These are phyloP conservation scores for Boletus speciosus DNA, from an alignment of 768 basidiomycete species.

Conservation along the genomic window DNA sequence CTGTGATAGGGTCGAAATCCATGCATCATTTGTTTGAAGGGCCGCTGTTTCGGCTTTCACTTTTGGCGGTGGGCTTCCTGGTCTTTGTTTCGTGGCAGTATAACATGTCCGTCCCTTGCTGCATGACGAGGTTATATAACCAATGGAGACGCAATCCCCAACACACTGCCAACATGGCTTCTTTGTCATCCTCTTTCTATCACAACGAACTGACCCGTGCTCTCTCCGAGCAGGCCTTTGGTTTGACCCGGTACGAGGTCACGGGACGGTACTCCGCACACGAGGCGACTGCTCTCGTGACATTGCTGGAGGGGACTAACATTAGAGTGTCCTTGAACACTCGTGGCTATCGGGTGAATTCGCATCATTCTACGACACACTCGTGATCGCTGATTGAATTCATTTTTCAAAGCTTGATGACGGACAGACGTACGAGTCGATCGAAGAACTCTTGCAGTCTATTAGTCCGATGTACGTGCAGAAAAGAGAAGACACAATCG, in stretches of 20 bases:
- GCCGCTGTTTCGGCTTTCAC: constrained; percentile 11
- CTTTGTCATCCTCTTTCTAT: constrained; percentile 26
- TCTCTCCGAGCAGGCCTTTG: constrained; percentile 57
- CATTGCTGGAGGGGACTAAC: constrained; percentile 51
- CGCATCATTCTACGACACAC: background rate
- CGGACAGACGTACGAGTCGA: constrained; percentile 46
- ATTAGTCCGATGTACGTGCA: constrained; percentile 52
- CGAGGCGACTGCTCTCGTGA: constrained; percentile 52
- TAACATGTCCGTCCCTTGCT: constrained; percentile 27
- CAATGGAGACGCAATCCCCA: constrained; percentile 18
- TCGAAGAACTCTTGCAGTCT: constrained; percentile 55
- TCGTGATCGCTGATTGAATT: constrained; percentile 8
- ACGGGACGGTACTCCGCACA: constrained; percentile 34
- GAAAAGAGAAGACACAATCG: constrained; percentile 44
- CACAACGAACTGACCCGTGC: constrained; percentile 51
- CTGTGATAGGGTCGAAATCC: constrained; percentile 26
- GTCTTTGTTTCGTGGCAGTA: constrained; percentile 6
- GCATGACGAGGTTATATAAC: constrained; percentile 30
- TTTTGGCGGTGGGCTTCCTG: constrained; percentile 11
- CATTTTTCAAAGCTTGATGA: constrained; percentile 23
- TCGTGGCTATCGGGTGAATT: constrained; percentile 54
- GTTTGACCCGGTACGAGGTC: constrained; percentile 47
- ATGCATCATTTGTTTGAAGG: constrained; percentile 17
- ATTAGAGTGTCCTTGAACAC: constrained; percentile 47
- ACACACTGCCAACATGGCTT: constrained; percentile 14